These are phyloP conservation scores for Globisporangium carolinianum DNA, from an alignment of 352 stramenopile genomes.

Conservation along the genomic window DNA sequence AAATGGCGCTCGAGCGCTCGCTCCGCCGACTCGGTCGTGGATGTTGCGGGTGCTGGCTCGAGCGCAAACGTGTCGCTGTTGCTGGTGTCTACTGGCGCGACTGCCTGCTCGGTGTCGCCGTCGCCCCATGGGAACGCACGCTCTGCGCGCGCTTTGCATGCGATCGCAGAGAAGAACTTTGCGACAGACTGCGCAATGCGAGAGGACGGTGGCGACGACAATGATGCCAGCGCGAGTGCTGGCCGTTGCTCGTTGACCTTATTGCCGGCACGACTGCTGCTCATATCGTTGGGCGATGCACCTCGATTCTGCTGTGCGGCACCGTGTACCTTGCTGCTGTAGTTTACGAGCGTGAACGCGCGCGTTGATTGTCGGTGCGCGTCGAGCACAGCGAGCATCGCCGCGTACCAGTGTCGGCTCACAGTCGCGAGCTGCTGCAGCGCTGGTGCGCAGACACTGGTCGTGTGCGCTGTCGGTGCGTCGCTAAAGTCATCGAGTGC, in stretches of 20 bases:
- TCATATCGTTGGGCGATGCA: too few relatives aligned
- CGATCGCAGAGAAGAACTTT: constrained; percentile 9
- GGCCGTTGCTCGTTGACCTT: not conserved
- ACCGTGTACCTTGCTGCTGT: not conserved
- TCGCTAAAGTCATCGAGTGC: constrained; percentile 3
- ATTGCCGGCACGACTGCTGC: too few relatives aligned
- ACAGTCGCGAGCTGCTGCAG: constrained; percentile 11
- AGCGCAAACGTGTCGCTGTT: not conserved
- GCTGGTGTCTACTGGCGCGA: not conserved
- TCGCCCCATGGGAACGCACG: constrained; percentile 6
- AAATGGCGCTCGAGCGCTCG: constrained; percentile 2
- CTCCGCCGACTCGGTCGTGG: not conserved
- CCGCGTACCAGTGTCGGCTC: constrained; percentile 3
- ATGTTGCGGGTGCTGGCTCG: not conserved
- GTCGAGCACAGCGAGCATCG: constrained; percentile 4
- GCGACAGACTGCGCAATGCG: constrained; percentile 4
- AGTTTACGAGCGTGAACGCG: constrained; percentile 3
- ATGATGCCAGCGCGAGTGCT: not conserved
- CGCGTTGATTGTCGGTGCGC: not conserved
- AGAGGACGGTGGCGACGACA: not conserved
- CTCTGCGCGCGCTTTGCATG: not conserved
- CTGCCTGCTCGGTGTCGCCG: not conserved
- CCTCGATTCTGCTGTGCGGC: not conserved
- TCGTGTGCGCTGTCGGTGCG: not conserved
- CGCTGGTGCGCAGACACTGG: not conserved